These are phyloP conservation scores for Asterella californica DNA, from an alignment of 225 moss, liverwort and hornwort species.

Conservation along the genomic window DNA sequence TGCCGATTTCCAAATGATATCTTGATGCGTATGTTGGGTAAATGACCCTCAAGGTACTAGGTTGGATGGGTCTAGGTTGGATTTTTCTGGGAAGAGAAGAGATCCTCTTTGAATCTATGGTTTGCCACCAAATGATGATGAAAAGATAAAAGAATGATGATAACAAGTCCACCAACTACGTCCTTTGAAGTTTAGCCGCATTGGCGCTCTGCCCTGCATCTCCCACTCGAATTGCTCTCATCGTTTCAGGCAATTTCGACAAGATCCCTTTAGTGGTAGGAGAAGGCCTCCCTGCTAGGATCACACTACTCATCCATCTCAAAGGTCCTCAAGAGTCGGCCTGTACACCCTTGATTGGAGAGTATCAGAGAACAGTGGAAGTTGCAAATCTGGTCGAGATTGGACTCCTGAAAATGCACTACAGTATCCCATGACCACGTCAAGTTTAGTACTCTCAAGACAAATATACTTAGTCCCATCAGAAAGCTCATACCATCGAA, in stretches of 20 bases:
- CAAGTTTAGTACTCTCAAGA: too few relatives aligned
- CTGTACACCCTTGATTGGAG: too few relatives aligned
- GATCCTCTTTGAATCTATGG: slow-evolving; percentile 11
- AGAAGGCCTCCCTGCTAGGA: background rate
- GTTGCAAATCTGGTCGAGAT: too few relatives aligned
- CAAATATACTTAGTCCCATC: too few relatives aligned
- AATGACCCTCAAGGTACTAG: background rate
- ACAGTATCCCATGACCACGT: too few relatives aligned
- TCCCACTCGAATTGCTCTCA: background rate
- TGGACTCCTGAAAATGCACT: too few relatives aligned
- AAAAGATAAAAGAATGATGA: background rate
- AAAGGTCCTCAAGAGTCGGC: too few relatives aligned
- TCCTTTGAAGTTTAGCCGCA: background rate
- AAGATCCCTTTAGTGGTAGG: background rate
- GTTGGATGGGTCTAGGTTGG: slow-evolving; percentile 34
- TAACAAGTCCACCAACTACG: background rate
- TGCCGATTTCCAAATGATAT: slow-evolving; percentile 31
- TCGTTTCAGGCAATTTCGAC: too few relatives aligned
- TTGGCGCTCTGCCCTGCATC: background rate
- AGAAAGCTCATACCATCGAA: too few relatives aligned
- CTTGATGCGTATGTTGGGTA: slow-evolving; percentile 30
- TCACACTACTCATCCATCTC: too few relatives aligned
- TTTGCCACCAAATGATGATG: slow-evolving; percentile 23
- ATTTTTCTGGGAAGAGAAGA: slow-evolving; percentile 40
- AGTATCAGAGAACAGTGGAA: too few relatives aligned